Conservation (phyloP, 148 eudicot genomes). For the Chenopodium formosanum region DNA sequence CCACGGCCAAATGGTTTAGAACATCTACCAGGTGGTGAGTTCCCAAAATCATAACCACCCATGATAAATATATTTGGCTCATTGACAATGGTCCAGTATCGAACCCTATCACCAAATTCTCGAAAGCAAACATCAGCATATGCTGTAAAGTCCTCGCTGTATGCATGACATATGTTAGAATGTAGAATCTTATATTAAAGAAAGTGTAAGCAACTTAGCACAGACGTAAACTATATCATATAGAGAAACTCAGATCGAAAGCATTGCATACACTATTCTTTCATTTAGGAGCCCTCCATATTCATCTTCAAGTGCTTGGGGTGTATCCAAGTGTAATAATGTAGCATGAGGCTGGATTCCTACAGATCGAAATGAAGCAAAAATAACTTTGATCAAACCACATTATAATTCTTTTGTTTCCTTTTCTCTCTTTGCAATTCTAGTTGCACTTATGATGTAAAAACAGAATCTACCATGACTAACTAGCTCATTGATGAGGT, state of each 20-base stretch:
- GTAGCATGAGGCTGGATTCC: conserved; percentile 81
- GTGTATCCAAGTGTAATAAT: conserved; percentile 51
- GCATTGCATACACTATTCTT: conserved; percentile 41
- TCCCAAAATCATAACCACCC: conserved; percentile 49
- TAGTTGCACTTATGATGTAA: neutral
- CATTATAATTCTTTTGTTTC: too few species aligned
- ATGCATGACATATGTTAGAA: neutral
- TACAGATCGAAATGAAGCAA: conserved; percentile 7
- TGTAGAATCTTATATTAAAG: too few species aligned
- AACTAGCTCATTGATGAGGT: conserved; percentile 55
- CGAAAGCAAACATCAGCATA: conserved; percentile 73
- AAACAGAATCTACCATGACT: conserved; percentile 36
- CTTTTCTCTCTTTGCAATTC: too few species aligned
- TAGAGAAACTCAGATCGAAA: too few species aligned
- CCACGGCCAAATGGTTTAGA: conserved; percentile 27
- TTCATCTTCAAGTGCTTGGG: conserved; percentile 70
- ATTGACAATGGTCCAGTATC: conserved; percentile 60
- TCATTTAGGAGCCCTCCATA: conserved; percentile 60
- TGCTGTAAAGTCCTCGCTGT: conserved; percentile 43
- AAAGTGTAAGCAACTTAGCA: too few species aligned
- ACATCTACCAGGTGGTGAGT: conserved; percentile 48
- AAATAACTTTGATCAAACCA: neutral
- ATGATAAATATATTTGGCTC: conserved; percentile 47
- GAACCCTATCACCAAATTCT: conserved; percentile 66
- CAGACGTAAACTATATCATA: too few species aligned